phyloP scores from a whole-genome alignment of 371 early-diverging fungal genomes.

The Saksenaea vasiformis region DNA sequence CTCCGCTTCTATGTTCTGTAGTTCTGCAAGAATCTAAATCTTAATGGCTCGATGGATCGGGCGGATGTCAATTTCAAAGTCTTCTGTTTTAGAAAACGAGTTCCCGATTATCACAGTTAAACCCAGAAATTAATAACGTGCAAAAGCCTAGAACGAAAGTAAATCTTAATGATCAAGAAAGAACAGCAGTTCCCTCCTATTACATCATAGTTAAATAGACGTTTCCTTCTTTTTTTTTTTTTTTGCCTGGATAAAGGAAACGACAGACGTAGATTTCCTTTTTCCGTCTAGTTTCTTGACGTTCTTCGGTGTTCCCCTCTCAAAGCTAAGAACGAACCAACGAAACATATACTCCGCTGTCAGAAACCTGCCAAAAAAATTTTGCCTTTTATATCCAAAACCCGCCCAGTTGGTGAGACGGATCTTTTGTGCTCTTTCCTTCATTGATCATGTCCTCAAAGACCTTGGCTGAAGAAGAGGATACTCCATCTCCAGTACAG shows the following conservation, averaged over 20 bases:
- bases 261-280: background rate
- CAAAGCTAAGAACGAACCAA: background rate
- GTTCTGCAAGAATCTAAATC: too few species aligned
- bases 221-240: background rate
- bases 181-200: too few species aligned
- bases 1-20: too few species aligned
- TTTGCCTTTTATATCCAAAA: background rate
- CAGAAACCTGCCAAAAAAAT: constrained; percentile 4
- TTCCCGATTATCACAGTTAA: too few species aligned
- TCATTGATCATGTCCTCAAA: background rate
- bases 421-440: background rate
- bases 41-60: too few species aligned
- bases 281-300: background rate
- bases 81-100: too few species aligned
- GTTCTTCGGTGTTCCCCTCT: background rate
- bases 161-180: too few species aligned
- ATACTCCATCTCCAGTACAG: background rate
- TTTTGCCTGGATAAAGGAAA: background rate
- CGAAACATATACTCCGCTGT: background rate
- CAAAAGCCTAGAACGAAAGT: too few species aligned
- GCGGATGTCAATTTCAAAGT: too few species aligned
- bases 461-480: background rate
- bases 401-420: background rate
- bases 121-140: too few species aligned
- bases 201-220: background rate